phyloP scores from a whole-genome alignment of 768 basidiomycete genomes.

The Termitomyces sp. region DNA sequence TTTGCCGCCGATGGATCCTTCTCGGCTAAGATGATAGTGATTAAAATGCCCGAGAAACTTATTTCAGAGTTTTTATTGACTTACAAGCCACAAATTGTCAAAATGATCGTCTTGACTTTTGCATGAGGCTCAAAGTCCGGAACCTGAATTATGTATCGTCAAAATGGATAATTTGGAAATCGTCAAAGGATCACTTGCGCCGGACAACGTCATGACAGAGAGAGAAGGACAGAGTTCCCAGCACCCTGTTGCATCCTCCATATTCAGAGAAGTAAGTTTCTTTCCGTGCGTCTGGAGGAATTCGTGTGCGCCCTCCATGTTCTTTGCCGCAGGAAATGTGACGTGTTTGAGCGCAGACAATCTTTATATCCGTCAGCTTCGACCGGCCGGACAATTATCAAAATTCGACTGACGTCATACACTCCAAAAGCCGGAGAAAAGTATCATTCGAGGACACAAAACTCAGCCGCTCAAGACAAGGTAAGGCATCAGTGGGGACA shows the following conservation, averaged over 20 bases:
- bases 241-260: background rate
- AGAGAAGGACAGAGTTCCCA: slow-evolving; percentile 4
- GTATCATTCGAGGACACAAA: background rate
- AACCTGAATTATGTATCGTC: background rate
- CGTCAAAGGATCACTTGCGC: background rate
- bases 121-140: background rate
- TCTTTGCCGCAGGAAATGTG: background rate
- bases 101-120: background rate
- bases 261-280: background rate
- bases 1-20: background rate
- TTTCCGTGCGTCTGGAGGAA: background rate
- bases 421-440: background rate
- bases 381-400: background rate
- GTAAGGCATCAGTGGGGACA: background rate
- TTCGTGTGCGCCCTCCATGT: background rate
- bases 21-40: background rate
- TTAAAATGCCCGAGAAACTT: background rate
- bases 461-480: background rate
- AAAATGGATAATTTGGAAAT: background rate
- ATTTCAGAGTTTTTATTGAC: background rate
- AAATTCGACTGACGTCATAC: background rate
- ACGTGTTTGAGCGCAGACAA: background rate
- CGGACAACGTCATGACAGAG: background rate
- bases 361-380: background rate
- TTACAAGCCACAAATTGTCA: background rate